A percentile compares a stretch with the other conserved stretches of the same genome.
Conservation (phyloP, 1,139 yeast species). For the Geotrichum reessii region DNA sequence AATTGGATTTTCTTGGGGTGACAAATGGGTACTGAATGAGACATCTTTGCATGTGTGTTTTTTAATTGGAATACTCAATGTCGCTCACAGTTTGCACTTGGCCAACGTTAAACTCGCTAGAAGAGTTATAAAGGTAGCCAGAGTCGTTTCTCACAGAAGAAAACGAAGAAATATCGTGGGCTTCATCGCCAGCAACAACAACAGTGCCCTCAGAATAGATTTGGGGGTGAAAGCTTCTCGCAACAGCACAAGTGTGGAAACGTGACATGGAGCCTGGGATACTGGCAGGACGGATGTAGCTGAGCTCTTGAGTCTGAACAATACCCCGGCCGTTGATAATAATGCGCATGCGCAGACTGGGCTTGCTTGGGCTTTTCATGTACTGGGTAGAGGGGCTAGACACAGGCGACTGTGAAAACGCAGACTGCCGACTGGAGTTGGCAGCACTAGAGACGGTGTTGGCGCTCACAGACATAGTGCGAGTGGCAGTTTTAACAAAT, state of each 20-base stretch:
- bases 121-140: not conserved
- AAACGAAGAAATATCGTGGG: not conserved
- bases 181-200: not conserved
- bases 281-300: conserved; percentile 5
- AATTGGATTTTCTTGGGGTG: no score
- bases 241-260: not conserved
- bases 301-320: conserved; percentile 12
- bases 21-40: not conserved
- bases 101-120: conserved; percentile 1
- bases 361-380: not conserved
- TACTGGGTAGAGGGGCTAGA: not conserved
- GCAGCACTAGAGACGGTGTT: not conserved
- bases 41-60: not conserved
- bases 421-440: no score
- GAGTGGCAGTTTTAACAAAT: conserved; percentile 3
- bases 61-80: not conserved
- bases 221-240: not conserved
- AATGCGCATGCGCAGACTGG: conserved; percentile 14
- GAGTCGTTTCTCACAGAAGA: not conserved
- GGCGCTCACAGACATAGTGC: conserved; percentile 5
- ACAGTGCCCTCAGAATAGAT: not conserved
- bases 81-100: not conserved
- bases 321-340: conserved; percentile 12
- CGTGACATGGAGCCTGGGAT: not conserved
- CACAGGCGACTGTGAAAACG: not conserved